These are phyloP conservation scores for Talaromyces proteolyticus DNA, from an alignment of 495 filamentous ascomycete species.

Conservation along the genomic window DNA sequence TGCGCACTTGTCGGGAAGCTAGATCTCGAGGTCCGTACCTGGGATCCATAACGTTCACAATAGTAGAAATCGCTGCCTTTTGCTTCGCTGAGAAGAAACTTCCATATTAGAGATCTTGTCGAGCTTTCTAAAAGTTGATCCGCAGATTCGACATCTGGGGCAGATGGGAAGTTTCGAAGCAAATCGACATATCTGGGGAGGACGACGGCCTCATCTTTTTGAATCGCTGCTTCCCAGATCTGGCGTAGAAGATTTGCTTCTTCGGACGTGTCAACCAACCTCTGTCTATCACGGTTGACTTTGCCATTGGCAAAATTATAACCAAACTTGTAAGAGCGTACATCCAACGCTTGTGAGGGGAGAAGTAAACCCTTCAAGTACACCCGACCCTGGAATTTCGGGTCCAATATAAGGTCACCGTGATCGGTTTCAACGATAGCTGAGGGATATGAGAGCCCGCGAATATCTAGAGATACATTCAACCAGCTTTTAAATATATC, in stretches of 20 bases:
- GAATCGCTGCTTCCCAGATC: constrained; percentile 17
- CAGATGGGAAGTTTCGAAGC: constrained; percentile 9
- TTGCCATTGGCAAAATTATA: constrained; percentile 15
- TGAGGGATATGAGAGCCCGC: constrained; percentile 6
- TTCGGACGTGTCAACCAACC: constrained; percentile 5
- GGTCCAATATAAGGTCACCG: constrained; percentile 14
- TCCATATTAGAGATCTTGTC: constrained; percentile 9
- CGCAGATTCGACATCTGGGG: constrained; percentile 9
- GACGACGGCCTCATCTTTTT: neutral
- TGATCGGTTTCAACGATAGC: constrained; percentile 12
- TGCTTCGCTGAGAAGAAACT: neutral
- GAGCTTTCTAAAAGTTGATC: constrained; percentile 7
- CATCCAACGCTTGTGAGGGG: neutral
- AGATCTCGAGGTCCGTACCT: too few species aligned
- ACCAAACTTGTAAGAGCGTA: constrained; percentile 10
- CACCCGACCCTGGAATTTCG: constrained; percentile 9
- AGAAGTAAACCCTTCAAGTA: constrained; percentile 15
- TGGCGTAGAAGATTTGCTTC: constrained; percentile 11
- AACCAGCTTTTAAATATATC: constrained; percentile 13
- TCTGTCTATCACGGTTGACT: constrained; percentile 17
- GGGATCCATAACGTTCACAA: neutral
- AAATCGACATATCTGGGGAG: constrained; percentile 16
- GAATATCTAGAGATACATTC: constrained; percentile 12
- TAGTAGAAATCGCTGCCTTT: constrained; percentile 1
- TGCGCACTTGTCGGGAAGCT: too few species aligned